Percentiles rank a stretch among this genome's conserved stretches.
phyloP scores from a whole-genome alignment of 192 early-diverging fungal species.

The Lunasporangiospora selenospora region DNA sequence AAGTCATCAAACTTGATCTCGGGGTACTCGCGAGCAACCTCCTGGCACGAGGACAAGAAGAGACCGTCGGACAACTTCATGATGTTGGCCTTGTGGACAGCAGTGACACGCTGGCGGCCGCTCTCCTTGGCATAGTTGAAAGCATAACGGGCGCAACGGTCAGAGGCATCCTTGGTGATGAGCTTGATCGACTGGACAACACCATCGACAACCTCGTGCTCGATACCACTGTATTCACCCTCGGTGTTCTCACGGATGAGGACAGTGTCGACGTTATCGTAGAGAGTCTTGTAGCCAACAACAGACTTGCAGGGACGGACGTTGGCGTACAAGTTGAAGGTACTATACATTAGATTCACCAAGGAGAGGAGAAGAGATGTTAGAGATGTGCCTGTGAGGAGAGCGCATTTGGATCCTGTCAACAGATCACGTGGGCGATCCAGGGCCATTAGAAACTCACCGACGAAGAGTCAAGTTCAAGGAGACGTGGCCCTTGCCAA shows the following conservation, averaged over 20 bases:
- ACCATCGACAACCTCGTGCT: slow-evolving; percentile 94
- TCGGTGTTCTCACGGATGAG: slow-evolving; percentile 99
- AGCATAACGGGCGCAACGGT: slow-evolving; percentile 92
- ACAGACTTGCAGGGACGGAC: slow-evolving; percentile 98
- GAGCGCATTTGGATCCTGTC: too few species aligned
- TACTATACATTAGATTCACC: slow-evolving; percentile 60
- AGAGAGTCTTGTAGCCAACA: slow-evolving; percentile 94
- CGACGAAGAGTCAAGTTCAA: slow-evolving; percentile 85
- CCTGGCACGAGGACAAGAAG: slow-evolving; percentile 91
- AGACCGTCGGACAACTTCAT: slow-evolving; percentile 98
- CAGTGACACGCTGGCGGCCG: slow-evolving; percentile 92
- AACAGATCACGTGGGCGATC: too few species aligned
- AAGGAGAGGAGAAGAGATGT: neutral
- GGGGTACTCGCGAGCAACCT: slow-evolving; percentile 92
- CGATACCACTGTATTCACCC: slow-evolving; percentile 99
- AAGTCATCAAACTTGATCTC: slow-evolving; percentile 91
- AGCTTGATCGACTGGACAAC: slow-evolving; percentile 99
- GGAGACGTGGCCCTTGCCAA: slow-evolving; percentile 99
- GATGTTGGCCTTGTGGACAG: slow-evolving; percentile 98
- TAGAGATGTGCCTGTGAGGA: too few species aligned
- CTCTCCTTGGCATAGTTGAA: slow-evolving; percentile 91
- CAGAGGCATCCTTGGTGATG: slow-evolving; percentile 95
- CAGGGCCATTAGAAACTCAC: slow-evolving; percentile 31
- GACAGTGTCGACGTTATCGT: slow-evolving; percentile 96
- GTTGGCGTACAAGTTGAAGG: slow-evolving; percentile 98